Evolutionary conservation across 164 flowering plant species (phyloP).

Genomic region (Piper longum): DNA sequence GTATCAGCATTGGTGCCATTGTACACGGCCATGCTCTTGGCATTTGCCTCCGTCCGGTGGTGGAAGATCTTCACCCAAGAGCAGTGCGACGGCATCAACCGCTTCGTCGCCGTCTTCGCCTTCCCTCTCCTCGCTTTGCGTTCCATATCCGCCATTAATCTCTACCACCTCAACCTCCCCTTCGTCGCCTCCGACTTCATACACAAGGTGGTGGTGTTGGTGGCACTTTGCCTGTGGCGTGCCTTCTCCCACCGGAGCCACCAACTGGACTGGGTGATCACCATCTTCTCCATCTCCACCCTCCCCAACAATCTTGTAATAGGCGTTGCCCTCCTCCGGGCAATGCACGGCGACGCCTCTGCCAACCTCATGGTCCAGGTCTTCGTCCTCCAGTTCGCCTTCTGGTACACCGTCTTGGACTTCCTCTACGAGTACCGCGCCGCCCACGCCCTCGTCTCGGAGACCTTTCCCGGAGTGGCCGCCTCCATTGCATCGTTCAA

Average conservation of each 20-base stretch:
- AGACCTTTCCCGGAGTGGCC: conserved; percentile 80
- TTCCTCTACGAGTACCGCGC: conserved; percentile 80
- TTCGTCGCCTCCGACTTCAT: conserved; percentile 91
- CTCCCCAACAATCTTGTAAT: conserved; percentile 89
- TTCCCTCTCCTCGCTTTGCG: too few relatives aligned
- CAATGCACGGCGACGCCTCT: conserved; percentile 69
- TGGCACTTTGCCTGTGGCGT: conserved; percentile 35
- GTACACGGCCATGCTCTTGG: too few relatives aligned
- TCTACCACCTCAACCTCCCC: conserved; percentile 62
- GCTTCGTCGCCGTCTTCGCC: too few relatives aligned
- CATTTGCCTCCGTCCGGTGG: too few relatives aligned
- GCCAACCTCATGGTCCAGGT: conserved; percentile 84
- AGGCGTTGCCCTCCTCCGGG: conserved; percentile 83
- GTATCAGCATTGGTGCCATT: too few relatives aligned
- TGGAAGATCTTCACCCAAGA: too few relatives aligned
- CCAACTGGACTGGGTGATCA: conserved; percentile 67
- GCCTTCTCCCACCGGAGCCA: conserved; percentile 34
- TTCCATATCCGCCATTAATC: too few relatives aligned
- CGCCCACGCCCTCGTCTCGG: conserved; percentile 59
- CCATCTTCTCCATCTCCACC: conserved; percentile 73
- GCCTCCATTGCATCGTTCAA: conserved; percentile 71
- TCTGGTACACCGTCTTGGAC: conserved; percentile 89
- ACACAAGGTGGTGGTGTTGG: conserved; percentile 58
- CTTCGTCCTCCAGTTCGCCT: conserved; percentile 83
- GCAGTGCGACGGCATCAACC: too few relatives aligned